phyloP scores from a whole-genome alignment of 2,329 filamentous ascomycete genomes.

The Colletotrichum lupini region DNA sequence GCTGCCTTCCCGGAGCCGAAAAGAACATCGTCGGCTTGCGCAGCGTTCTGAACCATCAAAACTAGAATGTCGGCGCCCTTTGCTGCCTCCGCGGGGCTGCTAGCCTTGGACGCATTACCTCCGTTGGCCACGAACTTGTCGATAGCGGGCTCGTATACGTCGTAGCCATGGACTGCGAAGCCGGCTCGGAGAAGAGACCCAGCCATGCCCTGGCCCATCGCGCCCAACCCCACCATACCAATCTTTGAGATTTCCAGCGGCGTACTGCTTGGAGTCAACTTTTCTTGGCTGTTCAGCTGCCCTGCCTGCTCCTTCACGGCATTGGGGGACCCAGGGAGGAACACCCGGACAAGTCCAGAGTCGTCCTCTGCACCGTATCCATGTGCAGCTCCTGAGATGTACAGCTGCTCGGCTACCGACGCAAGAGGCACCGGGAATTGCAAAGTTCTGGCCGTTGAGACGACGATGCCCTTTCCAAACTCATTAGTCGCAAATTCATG shows the following conservation, averaged over 20 bases:
- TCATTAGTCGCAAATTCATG: background rate
- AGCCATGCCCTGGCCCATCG: conserved; percentile 53
- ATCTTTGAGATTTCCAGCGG: conserved; percentile 43
- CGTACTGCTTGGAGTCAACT: conserved; percentile 37
- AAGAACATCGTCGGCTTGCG: conserved; percentile 45
- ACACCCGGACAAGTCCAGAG: conserved; percentile 42
- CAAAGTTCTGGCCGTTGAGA: conserved; percentile 41
- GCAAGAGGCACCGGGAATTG: conserved; percentile 50
- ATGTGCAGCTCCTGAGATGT: conserved; percentile 41
- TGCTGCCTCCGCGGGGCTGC: conserved; percentile 43
- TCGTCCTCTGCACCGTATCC: conserved; percentile 44
- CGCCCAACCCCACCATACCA: conserved; percentile 49
- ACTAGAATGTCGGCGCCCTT: conserved; percentile 44
- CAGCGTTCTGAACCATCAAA: conserved; percentile 50
- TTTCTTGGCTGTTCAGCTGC: conserved; percentile 2
- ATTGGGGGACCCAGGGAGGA: conserved; percentile 35
- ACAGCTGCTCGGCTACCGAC: conserved; percentile 47
- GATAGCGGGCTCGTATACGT: conserved; percentile 44
- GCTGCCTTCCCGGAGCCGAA: conserved; percentile 45
- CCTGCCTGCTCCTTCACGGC: conserved; percentile 36
- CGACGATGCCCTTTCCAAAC: conserved; percentile 40
- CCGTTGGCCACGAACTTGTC: conserved; percentile 43
- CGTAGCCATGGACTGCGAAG: conserved; percentile 47
- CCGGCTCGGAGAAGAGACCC: conserved; percentile 46
- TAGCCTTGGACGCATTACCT: conserved; percentile 39